Evolutionary conservation across 495 filamentous ascomycete species (phyloP), one percentile per base, ranked within the genome.

Genomic region (Arthonia radiata): DNA sequence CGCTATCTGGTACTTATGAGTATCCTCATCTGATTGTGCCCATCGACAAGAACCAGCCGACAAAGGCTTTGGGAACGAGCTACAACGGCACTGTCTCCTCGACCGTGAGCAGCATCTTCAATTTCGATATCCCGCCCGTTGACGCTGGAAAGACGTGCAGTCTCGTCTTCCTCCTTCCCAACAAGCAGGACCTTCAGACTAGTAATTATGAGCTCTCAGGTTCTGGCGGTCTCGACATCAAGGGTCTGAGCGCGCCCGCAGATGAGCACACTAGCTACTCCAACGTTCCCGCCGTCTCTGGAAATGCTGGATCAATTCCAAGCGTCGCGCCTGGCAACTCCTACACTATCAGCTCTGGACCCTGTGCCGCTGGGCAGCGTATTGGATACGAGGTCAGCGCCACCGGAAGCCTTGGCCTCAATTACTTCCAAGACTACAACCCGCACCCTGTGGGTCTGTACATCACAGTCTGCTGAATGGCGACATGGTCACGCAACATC

Each of bases 91-190:
- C 54, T 4, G 47, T 73, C 16, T 54, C 53, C 3, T 37, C 54
- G 2, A 58, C 53, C 14, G 45, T 65, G 31, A 70, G 67, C 18
- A 58, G 53, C 11, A 44, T 68, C 24, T 78, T 73, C 58, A 69
- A 68, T 45, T 78, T 78, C 46, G 66, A 71, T 39, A 58, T 77
- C 23, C 66, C 64, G 0, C 15, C 39, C 1, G 40, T 40, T 7
- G 50, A 61, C 39, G 39, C 50, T 19, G 61, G 53, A 24, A 61
- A 64, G 44, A 70, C 53, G 1, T 80, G 73, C 46, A 51, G 51
- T 17, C 55, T 75, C 5, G 43, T 72, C 27, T 75, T 80, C 53
- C 48, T 72, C 21, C 62, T 75, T 44, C 71, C 73, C 4, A 31
- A 47, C 25, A 39, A 50, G 31, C 29, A 47, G 4, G 40, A 64